Evolutionary conservation across 2,329 filamentous ascomycete species (phyloP), one percentile per base, ranked within the genome.

Genomic region (Penicillium hordei): DNA sequence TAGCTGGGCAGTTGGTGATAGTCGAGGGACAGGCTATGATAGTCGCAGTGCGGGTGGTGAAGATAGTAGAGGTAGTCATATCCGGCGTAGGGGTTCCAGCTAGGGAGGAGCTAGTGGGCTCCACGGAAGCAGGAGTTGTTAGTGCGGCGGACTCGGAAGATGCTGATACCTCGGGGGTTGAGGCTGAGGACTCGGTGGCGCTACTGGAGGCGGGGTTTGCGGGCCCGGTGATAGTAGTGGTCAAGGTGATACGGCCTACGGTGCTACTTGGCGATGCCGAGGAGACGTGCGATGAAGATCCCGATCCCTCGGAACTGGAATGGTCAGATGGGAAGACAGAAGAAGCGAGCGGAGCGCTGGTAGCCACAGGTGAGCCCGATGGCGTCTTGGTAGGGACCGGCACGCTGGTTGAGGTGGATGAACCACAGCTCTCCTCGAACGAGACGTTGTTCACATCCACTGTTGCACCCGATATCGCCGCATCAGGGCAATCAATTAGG

Each of bases 1-100:
- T 52, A 12, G 58, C 58, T 39, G 68, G 67, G 45, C 68, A 71
- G 43, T 70, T 34, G 1, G 68, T 67, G 0, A 70, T 61, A 15
- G 59, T 63, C 5, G 68, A 56, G 3, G 65, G 61, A 29, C 68
- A 70, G 9, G 55, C 52, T 6, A 66, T 70, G 48, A 68, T 57
- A 5, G 68, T 71, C 36, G 66, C 60, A 12, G 59, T 58, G 6
- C 48, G 57, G 12, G 63, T 66, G 10, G 50, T 54, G 43, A 60
- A 64, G n/a, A 67, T 57, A 19, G 64, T 67, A 17, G 66, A 68
- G 10, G 61, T 68, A 3, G 64, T 65, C 29, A 56, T 38, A 8
- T 56, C 48, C 5, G 48, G 51, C 25, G 40, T 15, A 27, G n/a
- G 19, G 12, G 44, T 46, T 36, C 8, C 36, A 5, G 21, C 34